Percentiles rank a stretch among this genome's conserved stretches.
Evolutionary conservation across 345 rosid genomes (phyloP).

Genomic region (Melaleuca alternifolia): DNA sequence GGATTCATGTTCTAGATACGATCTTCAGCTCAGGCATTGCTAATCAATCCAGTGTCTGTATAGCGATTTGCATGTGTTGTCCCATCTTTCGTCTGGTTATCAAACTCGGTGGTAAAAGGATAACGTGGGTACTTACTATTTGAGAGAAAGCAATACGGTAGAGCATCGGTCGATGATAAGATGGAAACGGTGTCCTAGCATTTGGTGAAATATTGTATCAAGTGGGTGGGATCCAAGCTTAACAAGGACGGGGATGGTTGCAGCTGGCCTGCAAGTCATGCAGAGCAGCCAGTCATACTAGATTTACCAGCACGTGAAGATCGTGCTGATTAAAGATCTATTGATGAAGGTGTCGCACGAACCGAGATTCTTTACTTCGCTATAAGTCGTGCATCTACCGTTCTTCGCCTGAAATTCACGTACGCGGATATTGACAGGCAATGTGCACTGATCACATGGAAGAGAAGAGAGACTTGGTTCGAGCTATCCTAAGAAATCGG

Average conservation of each 20-base stretch:
- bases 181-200: neutral
- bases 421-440: conserved; percentile 24
- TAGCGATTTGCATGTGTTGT: neutral
- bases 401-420: neutral
- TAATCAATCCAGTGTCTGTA: neutral
- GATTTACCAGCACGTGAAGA: neutral
- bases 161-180: neutral
- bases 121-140: neutral
- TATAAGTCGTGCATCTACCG: neutral
- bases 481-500: conserved; percentile 38
- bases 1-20: neutral
- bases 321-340: neutral
- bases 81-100: neutral
- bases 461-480: conserved; percentile 65
- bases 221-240: neutral
- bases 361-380: neutral
- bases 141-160: neutral
- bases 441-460: conserved; percentile 63
- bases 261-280: neutral
- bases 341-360: neutral
- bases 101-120: neutral
- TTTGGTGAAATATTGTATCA: neutral
- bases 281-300: neutral
- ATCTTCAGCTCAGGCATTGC: neutral
- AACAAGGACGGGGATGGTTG: neutral